phyloP scores from a whole-genome alignment of 768 basidiomycete genomes.

The Lactifluus subvellereus region DNA sequence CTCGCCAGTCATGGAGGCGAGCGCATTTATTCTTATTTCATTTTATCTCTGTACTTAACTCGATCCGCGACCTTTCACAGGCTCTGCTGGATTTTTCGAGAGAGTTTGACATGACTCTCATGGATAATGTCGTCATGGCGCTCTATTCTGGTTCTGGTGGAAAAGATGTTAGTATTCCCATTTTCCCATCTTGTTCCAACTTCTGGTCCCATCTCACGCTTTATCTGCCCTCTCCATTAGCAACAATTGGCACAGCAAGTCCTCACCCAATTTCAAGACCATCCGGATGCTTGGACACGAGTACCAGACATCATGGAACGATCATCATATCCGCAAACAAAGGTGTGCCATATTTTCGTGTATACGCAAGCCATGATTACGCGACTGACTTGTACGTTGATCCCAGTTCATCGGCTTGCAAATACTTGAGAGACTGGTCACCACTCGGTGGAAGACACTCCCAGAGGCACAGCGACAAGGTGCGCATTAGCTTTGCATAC shows the following conservation, averaged over 20 bases:
- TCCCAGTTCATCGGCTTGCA: conserved; percentile 74
- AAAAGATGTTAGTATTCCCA: conserved; percentile 54
- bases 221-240: conserved; percentile 36
- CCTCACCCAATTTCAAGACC: conserved; percentile 93
- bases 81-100: conserved; percentile 87
- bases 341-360: conserved; percentile 40
- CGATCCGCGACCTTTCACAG: conserved; percentile 35
- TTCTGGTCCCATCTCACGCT: conserved; percentile 9
- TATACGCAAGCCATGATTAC: not conserved
- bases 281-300: conserved; percentile 94
- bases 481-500: conserved; percentile 28
- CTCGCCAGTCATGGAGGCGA: conserved; percentile 15
- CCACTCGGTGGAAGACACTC: conserved; percentile 91
- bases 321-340: conserved; percentile 80
- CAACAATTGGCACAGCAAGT: conserved; percentile 94
- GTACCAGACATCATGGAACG: conserved; percentile 91
- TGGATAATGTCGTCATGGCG: conserved; percentile 91
- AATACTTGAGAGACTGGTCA: conserved; percentile 93
- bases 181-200: conserved; percentile 7
- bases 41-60: not conserved
- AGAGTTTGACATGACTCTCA: conserved; percentile 86
- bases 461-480: conserved; percentile 93
- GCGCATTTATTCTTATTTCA: not conserved
- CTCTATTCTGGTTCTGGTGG: conserved; percentile 80
- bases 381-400: conserved; percentile 3